Base-by-base conservation (phyloP, 176 grass and related monocot genomes). In the Carex littledalei region DNA sequence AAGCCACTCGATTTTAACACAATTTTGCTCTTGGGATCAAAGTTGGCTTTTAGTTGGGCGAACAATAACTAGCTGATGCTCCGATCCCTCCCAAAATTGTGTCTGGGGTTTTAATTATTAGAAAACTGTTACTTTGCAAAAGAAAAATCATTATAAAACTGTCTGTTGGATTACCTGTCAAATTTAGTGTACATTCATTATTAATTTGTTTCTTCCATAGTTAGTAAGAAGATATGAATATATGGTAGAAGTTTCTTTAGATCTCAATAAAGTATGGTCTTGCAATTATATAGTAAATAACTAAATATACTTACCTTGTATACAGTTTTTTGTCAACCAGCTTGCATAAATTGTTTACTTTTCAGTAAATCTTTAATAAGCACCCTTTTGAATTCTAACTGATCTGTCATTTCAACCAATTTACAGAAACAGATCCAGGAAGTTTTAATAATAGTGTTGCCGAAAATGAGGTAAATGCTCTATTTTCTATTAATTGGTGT, bases 371-470 rank as follows among this genome's bases (percentile, higher is more conserved):
- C 17, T 47, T 73, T 73, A 49, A 22, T 21, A 20, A 37, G 7
- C 67, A 71, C 17, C 67, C 67, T 71, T 43, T 45, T 17, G 35
- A 7, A 10, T 54, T 55, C n/a, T 55, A 32, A 78, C 74, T 55
- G 20, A 72, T 76, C 20, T 31, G 13, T 55, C 24, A 8, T 55
- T 55, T 81, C 14, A 14, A 81, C 17, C 58, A 59, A 32, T 70
- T 79, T 76, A 87, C 88, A 94, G 97, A 99, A 84, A 94, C 87
- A 4, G 91, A 94, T 80, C 91, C 86, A 3, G 93, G 91, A 9
- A 91, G 97, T 86, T 99, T 99, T 86, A 96, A 99, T 92, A 99
- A 99, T 63, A 99, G 91, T 43, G 93, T 96, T 57, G 90, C 93
- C 1, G 90, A 92, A 82, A 94, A 99, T 66, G 91, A 95, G 91